phyloP scores from a whole-genome alignment of 1,284 basidiomycete genomes.

The Ganoderma multipileum region DNA sequence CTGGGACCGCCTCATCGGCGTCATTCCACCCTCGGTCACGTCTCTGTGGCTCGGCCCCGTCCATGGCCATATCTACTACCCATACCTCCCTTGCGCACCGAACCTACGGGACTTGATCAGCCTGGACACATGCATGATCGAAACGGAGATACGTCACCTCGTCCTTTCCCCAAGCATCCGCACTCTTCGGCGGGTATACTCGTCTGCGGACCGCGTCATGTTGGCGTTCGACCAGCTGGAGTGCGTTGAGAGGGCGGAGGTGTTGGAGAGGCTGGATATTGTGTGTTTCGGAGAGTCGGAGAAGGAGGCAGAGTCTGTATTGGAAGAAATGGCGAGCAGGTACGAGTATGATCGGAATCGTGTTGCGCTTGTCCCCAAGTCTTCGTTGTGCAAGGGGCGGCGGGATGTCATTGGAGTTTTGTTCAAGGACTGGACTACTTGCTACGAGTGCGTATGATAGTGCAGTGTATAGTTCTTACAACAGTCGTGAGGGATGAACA shows the following conservation, averaged over 20 bases:
- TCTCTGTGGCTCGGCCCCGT: conserved; percentile 44
- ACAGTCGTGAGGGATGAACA: not conserved
- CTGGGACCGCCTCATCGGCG: conserved; percentile 42
- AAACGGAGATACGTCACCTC: conserved; percentile 43
- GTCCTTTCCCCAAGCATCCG: conserved; percentile 40
- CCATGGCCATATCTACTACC: conserved; percentile 43
- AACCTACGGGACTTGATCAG: conserved; percentile 42
- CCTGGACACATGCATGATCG: conserved; percentile 43
- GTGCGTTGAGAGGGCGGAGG: conserved; percentile 36
- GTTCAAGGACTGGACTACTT: not conserved
- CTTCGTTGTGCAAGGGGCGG: not conserved
- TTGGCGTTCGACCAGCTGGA: conserved; percentile 42
- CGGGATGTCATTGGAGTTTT: not conserved
- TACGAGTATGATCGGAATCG: conserved; percentile 24
- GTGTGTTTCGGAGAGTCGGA: conserved; percentile 29
- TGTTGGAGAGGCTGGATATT: conserved; percentile 41
- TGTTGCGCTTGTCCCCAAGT: conserved; percentile 20
- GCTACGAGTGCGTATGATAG: not conserved
- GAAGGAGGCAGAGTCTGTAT: conserved; percentile 11
- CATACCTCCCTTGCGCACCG: conserved; percentile 35
- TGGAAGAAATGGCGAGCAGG: conserved; percentile 16
- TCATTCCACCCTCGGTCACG: conserved; percentile 42
- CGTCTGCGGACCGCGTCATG: conserved; percentile 28
- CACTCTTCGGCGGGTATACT: conserved; percentile 40
- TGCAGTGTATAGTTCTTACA: not conserved